Evolutionary conservation across 2,329 filamentous ascomycete genomes (phyloP), one percentile per base, ranked within the genome.

Genomic region (Penicillium griseofulvum): DNA sequence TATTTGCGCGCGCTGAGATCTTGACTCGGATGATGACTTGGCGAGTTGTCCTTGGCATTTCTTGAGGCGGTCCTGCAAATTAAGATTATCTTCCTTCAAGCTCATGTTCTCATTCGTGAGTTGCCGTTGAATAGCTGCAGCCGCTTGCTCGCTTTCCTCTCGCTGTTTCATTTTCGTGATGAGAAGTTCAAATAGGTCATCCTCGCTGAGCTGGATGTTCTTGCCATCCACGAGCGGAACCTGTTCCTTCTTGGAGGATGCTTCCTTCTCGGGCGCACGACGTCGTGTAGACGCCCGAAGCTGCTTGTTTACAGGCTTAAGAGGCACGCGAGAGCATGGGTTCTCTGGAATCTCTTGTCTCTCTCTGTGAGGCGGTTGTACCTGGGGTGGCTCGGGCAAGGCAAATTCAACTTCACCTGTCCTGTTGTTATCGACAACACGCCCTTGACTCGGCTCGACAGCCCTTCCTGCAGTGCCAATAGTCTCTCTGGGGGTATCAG

Each of bases 181-280:
- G 2, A 76, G 56, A 31, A 74, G 64, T 26, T 71, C 65, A 29
- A 74, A 74, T 7, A 75, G 55, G 31, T 65, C 66, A 29, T 74
- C 69, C 49, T 76, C 73, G 10, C 67, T 68, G 1, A 71, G 51
- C 11, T 65, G 49, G 17, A 26, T 11, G 0, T 33, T 29, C 41
- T 49, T 58, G 5, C 19, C 43, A 29, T 24, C 22, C 7, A 38
- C 5, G 7, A 12, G 6, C 10, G 16, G 26, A 8, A 56, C 50
- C 36, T 59, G 26, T 28, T 55, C 45, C 41, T 57, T 46, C 8
- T 22, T 22, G 22, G 39, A 10, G 10, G 24, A 24, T 43, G 50
- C 11, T 17, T 39, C 24, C 24, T 52, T 53, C 6, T 31, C 37
- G 10, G 26, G 29, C 10, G 53, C 26, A 12, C 36, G 39, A 0